A percentile compares a stretch with the other conserved stretches of the same genome.
phyloP scores from a whole-genome alignment of 2,329 filamentous ascomycete species.

The Botryotinia convoluta region DNA sequence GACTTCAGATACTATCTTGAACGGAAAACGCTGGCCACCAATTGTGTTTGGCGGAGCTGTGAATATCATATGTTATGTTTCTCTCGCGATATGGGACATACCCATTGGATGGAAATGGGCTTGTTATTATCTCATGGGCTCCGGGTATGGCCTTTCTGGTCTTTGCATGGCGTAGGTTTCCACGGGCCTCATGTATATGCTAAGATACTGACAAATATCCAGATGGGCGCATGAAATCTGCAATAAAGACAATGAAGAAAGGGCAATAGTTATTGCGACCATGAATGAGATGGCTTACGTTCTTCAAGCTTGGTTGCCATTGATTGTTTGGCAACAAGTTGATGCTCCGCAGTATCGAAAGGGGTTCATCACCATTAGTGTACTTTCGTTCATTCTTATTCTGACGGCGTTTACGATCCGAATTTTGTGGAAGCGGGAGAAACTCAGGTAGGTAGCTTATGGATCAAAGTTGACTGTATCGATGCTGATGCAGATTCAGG shows the following conservation, averaged over 20 bases:
- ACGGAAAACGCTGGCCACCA: slow-evolving; percentile 34
- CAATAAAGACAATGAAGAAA: slow-evolving; percentile 58
- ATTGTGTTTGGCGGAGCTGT: slow-evolving; percentile 52
- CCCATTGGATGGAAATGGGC: slow-evolving; percentile 59
- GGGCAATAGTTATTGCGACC: slow-evolving; percentile 60
- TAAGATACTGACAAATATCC: not conserved
- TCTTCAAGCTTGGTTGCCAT: slow-evolving; percentile 66
- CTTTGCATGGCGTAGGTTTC: slow-evolving; percentile 45
- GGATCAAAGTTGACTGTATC: not conserved
- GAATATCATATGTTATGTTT: slow-evolving; percentile 20
- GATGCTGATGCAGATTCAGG: not conserved
- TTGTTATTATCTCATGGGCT: slow-evolving; percentile 51
- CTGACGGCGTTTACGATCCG: slow-evolving; percentile 21
- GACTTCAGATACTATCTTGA: slow-evolving; percentile 32
- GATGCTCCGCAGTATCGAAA: slow-evolving; percentile 60
- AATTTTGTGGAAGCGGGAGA: slow-evolving; percentile 22
- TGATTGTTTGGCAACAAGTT: slow-evolving; percentile 63
- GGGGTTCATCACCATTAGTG: slow-evolving; percentile 56
- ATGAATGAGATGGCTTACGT: slow-evolving; percentile 73
- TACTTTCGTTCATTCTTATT: slow-evolving; percentile 42
- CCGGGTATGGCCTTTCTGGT: slow-evolving; percentile 40
- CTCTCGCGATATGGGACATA: slow-evolving; percentile 48
- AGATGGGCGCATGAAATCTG: slow-evolving; percentile 56
- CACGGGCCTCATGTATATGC: not conserved
- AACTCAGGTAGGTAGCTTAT: not conserved